Percentiles rank a stretch among this genome's conserved stretches.
These are phyloP conservation scores for Trypanosoma melophagium DNA, from an alignment of 208 protist genomes.

Conservation along the genomic window DNA sequence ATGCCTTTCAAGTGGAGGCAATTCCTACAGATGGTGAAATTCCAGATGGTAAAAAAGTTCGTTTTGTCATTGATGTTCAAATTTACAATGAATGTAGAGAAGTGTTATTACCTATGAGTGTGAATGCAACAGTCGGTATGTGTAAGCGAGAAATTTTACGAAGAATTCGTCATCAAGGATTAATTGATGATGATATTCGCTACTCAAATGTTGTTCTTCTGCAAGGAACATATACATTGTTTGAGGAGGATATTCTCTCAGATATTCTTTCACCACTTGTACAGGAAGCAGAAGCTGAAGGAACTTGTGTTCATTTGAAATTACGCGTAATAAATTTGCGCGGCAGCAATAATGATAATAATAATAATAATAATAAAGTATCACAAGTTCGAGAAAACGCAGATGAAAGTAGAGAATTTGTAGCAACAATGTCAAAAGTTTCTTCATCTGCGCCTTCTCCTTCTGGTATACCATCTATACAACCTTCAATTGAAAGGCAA, in stretches of 20 bases:
- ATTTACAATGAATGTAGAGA: neutral
- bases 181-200: slow-evolving; percentile 8
- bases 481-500: neutral
- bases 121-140: slow-evolving; percentile 21
- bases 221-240: slow-evolving; percentile 4
- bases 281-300: neutral
- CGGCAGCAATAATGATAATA: too few relatives aligned
- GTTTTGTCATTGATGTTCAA: slow-evolving; percentile 9
- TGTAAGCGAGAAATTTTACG: slow-evolving; percentile 26
- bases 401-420: neutral
- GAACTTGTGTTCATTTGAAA: neutral
- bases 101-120: slow-evolving; percentile 23
- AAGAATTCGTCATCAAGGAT: slow-evolving; percentile 15
- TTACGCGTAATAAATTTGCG: neutral
- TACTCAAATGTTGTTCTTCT: slow-evolving; percentile 17
- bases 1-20: neutral
- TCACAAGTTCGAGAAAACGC: neutral
- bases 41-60: slow-evolving; percentile 16
- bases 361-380: too few relatives aligned
- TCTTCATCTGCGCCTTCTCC: neutral
- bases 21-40: neutral
- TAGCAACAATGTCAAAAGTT: neutral
- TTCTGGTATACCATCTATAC: neutral
- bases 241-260: slow-evolving; percentile 21
- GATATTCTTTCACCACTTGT: slow-evolving; percentile 9